These are phyloP conservation scores for Diospyros kaki DNA, from an alignment of 148 eudicot genomes.

Conservation along the genomic window DNA sequence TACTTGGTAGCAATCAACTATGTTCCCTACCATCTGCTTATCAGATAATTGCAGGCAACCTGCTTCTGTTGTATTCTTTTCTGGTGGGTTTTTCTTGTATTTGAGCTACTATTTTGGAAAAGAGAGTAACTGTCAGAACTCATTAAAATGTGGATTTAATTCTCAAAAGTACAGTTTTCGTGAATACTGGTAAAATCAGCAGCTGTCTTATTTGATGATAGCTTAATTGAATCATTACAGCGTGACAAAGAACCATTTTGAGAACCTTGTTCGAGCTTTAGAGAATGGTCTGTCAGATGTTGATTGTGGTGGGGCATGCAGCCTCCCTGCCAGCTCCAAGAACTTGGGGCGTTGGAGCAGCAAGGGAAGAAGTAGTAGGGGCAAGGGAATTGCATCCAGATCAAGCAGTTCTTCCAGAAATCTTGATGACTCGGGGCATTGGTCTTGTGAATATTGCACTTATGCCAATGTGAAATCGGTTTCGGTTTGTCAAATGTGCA, in stretches of 20 bases:
- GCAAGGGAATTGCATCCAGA: constrained; percentile 50
- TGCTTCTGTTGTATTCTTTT: background rate
- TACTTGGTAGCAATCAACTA: no score
- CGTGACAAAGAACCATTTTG: constrained; percentile 81
- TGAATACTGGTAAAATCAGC: background rate
- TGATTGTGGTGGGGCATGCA: constrained; percentile 47
- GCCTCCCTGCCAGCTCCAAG: constrained; percentile 56
- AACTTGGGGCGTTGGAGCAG: constrained; percentile 46
- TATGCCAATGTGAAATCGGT: constrained; percentile 56
- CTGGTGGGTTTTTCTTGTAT: background rate
- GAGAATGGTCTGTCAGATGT: constrained; percentile 86
- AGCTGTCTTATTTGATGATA: background rate
- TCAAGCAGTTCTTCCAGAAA: constrained; percentile 52
- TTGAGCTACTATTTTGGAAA: background rate
- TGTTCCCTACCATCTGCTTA: background rate
- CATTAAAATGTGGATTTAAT: background rate
- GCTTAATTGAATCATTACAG: constrained; percentile 25
- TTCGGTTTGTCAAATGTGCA: constrained; percentile 69
- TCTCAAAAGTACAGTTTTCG: no score
- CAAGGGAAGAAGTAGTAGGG: constrained; percentile 41
- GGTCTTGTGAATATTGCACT: constrained; percentile 89
- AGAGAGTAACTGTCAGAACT: background rate
- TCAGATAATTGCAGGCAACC: no score
- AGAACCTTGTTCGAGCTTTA: constrained; percentile 84
- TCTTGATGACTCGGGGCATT: constrained; percentile 58